Conservation (phyloP, 495 filamentous ascomycete species). For the Rhypophila decipiens region DNA sequence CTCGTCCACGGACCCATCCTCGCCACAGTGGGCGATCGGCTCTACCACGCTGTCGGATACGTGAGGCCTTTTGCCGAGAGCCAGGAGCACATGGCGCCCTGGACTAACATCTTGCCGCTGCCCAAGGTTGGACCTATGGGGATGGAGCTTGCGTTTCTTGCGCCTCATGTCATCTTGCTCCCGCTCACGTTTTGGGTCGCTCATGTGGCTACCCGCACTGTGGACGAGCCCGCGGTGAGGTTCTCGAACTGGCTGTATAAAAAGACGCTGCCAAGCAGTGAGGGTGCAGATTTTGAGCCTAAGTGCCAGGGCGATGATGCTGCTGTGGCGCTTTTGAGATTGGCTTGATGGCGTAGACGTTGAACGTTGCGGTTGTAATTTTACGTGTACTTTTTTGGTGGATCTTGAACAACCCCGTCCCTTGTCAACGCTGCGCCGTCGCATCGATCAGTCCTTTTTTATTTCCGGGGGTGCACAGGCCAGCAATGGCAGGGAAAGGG, state of each 20-base stretch:
- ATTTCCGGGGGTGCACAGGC: no score
- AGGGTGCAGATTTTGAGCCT: conserved; percentile 2
- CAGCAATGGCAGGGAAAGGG: no score
- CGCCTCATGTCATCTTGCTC: conserved; percentile 48
- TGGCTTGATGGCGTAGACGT: conserved; percentile 15
- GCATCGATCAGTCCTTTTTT: no score
- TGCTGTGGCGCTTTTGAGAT: conserved; percentile 5
- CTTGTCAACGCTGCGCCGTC: no score
- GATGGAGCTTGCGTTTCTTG: conserved; percentile 46
- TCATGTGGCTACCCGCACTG: conserved; percentile 45
- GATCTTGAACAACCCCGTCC: no score
- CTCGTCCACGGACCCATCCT: conserved; percentile 59
- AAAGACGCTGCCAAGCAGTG: conserved; percentile 11
- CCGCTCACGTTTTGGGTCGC: conserved; percentile 53
- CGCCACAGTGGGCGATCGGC: conserved; percentile 29
- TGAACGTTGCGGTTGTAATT: no score
- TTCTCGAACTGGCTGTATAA: conserved; percentile 50
- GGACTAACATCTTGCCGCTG: conserved; percentile 42
- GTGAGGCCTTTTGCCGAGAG: conserved; percentile 6
- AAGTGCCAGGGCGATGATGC: conserved; percentile 7
- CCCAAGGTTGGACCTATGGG: conserved; percentile 47
- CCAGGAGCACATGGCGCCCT: conserved; percentile 31
- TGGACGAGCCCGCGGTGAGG: conserved; percentile 51
- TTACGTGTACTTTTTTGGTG: no score
- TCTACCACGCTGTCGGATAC: conserved; percentile 50